Evolutionary conservation across 352 stramenopile genomes (phyloP).

Genomic region (Globisporangium nunn): DNA sequence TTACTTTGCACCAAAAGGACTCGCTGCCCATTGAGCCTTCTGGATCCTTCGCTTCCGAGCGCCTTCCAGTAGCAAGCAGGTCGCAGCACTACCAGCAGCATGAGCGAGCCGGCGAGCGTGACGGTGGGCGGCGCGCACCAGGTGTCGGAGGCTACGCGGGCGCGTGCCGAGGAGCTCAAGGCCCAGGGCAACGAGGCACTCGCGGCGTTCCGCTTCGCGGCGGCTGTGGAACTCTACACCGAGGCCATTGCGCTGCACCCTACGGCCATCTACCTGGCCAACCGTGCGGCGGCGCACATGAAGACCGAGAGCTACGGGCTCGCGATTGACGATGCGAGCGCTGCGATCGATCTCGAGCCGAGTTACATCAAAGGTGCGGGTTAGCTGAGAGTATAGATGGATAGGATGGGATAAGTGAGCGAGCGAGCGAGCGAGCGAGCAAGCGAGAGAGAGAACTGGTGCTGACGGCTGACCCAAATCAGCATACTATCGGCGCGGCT

Average conservation of each 20-base stretch:
- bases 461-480: too few relatives aligned
- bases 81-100: constrained; percentile 6
- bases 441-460: too few relatives aligned
- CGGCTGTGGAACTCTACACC: constrained; percentile 86
- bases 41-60: too few relatives aligned
- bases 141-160: constrained; percentile 54
- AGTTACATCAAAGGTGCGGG: constrained; percentile 92
- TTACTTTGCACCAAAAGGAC: neutral
- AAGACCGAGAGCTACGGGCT: constrained; percentile 98
- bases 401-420: too few relatives aligned
- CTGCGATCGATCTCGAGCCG: constrained; percentile 91
- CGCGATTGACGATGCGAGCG: constrained; percentile 95
- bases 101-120: constrained; percentile 25
- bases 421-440: too few relatives aligned
- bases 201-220: constrained; percentile 69
- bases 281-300: constrained; percentile 95
- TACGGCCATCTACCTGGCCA: constrained; percentile 92
- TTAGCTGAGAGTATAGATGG: too few relatives aligned
- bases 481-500: constrained; percentile 97
- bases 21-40: too few relatives aligned
- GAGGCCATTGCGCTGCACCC: constrained; percentile 82
- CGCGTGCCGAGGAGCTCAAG: constrained; percentile 76
- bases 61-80: too few relatives aligned
- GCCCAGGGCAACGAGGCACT: constrained; percentile 80
- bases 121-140: constrained; percentile 44